Conservation (phyloP, 2,329 filamentous ascomycete species). For the Herpotrichia juniperi region DNA sequence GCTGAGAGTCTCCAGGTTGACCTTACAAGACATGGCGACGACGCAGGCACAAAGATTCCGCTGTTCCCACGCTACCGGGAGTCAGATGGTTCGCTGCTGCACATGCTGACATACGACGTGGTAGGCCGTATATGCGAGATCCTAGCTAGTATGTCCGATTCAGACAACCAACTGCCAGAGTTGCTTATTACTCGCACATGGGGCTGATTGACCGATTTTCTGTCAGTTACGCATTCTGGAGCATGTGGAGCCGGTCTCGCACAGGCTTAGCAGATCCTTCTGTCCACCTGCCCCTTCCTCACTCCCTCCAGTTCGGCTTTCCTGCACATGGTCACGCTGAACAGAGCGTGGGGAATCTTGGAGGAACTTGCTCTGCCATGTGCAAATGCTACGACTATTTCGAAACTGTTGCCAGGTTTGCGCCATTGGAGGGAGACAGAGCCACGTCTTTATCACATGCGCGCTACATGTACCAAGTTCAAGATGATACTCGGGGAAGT, state of each 20-base stretch:
- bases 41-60: not conserved
- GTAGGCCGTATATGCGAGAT: not conserved
- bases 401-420: not conserved
- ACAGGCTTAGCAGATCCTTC: not conserved
- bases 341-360: not conserved
- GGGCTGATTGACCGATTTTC: not conserved
- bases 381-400: not conserved
- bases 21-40: not conserved
- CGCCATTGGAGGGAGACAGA: too few relatives aligned
- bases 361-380: not conserved
- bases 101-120: not conserved
- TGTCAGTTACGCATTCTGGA: not conserved
- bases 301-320: not conserved
- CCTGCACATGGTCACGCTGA: not conserved
- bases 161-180: not conserved
- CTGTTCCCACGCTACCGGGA: not conserved
- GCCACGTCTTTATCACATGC: too few relatives aligned
- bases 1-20: not conserved
- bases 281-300: constrained; percentile 1
- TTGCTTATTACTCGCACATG: not conserved
- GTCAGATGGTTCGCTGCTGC: constrained; percentile 1
- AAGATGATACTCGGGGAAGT: not conserved
- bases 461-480: too few relatives aligned
- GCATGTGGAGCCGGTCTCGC: not conserved
- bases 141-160: not conserved